Percentiles rank a stretch among this genome's conserved stretches.
Conservation (phyloP, 1,139 yeast species). For the Suhomyces anneliseae region DNA sequence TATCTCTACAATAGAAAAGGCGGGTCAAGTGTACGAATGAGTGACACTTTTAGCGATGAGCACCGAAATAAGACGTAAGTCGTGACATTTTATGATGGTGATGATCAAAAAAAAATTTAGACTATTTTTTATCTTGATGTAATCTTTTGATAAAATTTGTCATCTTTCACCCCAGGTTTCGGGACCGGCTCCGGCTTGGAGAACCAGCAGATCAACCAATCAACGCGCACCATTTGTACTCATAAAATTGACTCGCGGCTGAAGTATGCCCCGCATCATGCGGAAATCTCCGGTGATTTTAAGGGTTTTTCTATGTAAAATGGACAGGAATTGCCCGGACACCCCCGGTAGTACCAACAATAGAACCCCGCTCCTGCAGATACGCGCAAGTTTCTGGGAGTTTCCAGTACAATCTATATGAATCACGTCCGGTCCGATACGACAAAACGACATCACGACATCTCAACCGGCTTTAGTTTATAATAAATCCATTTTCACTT, state of each 20-base stretch:
- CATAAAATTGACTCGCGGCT: neutral
- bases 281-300: neutral
- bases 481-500: neutral
- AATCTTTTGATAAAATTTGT: neutral
- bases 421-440: neutral
- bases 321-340: neutral
- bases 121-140: neutral
- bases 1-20: no score
- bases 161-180: neutral
- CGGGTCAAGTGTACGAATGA: no score
- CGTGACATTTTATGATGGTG: no score
- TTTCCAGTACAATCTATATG: neutral
- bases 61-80: no score
- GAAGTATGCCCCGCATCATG: neutral
- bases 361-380: neutral
- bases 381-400: neutral
- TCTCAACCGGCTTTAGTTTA: neutral
- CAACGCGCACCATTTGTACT: neutral
- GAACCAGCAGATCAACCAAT: neutral
- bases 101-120: no score
- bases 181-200: neutral
- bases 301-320: no score
- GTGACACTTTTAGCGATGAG: no score
- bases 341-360: neutral
- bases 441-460: conserved; percentile 3